These are phyloP conservation scores for Eutrema heterophyllum DNA, from an alignment of 345 rosid species.

Conservation along the genomic window DNA sequence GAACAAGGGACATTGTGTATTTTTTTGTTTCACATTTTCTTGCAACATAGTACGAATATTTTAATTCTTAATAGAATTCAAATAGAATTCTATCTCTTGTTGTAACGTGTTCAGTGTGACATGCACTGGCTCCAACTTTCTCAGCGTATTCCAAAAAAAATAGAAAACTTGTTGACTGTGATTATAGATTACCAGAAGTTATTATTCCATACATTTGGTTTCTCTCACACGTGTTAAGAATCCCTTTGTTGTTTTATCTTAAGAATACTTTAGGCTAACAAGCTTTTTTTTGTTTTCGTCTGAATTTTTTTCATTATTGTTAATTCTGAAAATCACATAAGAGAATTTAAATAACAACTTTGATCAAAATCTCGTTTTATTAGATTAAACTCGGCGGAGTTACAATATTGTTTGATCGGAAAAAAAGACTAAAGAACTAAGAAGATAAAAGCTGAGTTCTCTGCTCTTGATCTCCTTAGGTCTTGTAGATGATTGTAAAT, in stretches of 20 bases:
- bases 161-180: not conserved
- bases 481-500: no score
- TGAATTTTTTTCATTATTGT: no score
- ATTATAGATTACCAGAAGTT: not conserved
- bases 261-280: not conserved
- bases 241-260: not conserved
- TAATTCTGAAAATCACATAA: no score
- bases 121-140: conserved; percentile 5
- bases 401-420: no score
- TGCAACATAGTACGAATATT: not conserved
- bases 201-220: not conserved
- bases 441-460: no score
- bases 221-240: not conserved
- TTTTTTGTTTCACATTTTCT: not conserved
- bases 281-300: no score
- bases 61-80: not conserved
- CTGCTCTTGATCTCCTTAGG: no score
- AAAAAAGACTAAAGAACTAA: no score
- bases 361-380: no score
- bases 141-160: not conserved
- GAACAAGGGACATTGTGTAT: not conserved
- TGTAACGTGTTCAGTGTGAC: not conserved
- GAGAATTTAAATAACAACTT: no score
- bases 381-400: no score
- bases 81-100: not conserved